Conservation (phyloP, 306 rosid genomes). For the Fragaria vesca region DNA sequence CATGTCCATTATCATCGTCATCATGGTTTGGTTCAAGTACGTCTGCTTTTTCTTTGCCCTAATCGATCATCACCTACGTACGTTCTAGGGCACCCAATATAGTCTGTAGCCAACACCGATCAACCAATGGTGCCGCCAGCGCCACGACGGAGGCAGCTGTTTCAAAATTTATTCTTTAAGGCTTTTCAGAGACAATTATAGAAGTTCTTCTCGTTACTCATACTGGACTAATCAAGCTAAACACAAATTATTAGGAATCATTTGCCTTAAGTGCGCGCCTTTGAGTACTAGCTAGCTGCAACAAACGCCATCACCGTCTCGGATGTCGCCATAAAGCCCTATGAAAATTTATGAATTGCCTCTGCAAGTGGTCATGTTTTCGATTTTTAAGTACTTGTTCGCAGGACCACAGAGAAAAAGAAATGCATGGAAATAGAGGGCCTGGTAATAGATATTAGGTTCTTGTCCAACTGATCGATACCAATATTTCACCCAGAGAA, state of each 20-base stretch:
- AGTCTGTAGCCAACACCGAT: not conserved
- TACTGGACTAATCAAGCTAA: not conserved
- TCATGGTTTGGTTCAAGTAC: constrained; percentile 2
- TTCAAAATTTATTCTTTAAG: not conserved
- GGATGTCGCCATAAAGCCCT: not conserved
- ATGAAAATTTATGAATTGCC: not conserved
- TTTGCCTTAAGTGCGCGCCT: not conserved
- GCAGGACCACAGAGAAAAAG: not conserved
- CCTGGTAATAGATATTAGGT: not conserved
- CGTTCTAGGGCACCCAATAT: not conserved
- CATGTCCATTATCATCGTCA: not conserved
- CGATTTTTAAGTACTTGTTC: not conserved
- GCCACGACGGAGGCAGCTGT: not conserved
- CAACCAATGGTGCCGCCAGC: not conserved
- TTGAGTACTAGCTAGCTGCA: not conserved
- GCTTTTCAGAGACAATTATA: not conserved
- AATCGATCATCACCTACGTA: not conserved
- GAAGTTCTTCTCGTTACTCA: not conserved
- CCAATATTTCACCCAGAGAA: not conserved
- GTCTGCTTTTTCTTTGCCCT: not conserved
- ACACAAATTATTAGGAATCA: not conserved
- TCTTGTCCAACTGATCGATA: not conserved
- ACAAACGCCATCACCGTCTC: not conserved
- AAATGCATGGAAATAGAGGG: not conserved
- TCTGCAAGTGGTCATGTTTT: not conserved